Percentiles rank a stretch among this genome's conserved stretches.
Conservation (phyloP, 202 grass and related monocot species). For the Schoenoplectus triqueter region DNA sequence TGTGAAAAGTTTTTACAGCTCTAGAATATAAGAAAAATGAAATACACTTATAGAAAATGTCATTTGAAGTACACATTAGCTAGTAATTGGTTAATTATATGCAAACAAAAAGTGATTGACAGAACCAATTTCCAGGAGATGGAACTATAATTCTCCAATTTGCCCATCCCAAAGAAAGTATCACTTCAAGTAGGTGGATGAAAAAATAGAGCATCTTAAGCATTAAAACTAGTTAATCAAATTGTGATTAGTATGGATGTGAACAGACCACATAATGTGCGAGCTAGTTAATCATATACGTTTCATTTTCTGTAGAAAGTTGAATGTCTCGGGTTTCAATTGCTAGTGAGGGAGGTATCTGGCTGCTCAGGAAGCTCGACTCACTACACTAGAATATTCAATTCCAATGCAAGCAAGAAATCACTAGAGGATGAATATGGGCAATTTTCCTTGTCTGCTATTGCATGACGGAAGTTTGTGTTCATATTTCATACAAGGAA, state of each 20-base stretch:
- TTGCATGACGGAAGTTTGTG: neutral
- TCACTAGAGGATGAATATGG: neutral
- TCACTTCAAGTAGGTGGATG: neutral
- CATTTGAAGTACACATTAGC: slow-evolving; percentile 1
- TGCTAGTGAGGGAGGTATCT: neutral
- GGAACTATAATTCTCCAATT: neutral
- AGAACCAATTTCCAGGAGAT: slow-evolving; percentile 16
- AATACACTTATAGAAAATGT: neutral
- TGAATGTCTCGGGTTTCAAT: neutral
- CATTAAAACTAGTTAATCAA: neutral
- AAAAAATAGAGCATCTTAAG: neutral
- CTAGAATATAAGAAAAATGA: slow-evolving; percentile 17
- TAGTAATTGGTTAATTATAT: neutral
- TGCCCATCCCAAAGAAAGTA: slow-evolving; percentile 1
- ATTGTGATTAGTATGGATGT: neutral
- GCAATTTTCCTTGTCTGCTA: neutral
- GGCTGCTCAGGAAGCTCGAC: neutral
- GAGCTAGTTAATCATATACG: neutral
- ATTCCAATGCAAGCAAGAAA: neutral
- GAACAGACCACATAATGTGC: neutral
- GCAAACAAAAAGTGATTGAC: neutral
- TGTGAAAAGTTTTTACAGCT: slow-evolving; percentile 7
- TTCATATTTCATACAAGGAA: neutral
- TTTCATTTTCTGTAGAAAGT: neutral
- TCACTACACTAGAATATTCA: neutral